Evolutionary conservation across 2,329 filamentous ascomycete species (phyloP).

Genomic region (Fusarium pseudoanthophilum): DNA sequence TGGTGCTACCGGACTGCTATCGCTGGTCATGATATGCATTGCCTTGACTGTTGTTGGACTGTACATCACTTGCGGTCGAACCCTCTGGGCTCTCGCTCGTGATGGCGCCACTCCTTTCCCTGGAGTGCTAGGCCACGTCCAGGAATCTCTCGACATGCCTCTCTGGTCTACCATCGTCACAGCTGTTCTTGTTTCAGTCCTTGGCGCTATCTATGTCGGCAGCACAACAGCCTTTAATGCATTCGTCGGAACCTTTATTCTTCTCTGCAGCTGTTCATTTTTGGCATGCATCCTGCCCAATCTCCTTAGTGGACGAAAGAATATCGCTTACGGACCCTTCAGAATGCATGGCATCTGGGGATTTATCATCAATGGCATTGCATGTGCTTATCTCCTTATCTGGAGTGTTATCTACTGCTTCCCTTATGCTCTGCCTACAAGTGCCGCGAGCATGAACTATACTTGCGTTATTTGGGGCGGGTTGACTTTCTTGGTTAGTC

Average conservation of each 20-base stretch:
- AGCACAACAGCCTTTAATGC: conserved; percentile 74
- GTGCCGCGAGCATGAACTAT: conserved; percentile 64
- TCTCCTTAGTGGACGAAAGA: conserved; percentile 55
- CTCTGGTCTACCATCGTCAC: conserved; percentile 62
- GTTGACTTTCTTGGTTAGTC: conserved; percentile 51
- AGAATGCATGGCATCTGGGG: conserved; percentile 61
- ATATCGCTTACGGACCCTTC: conserved; percentile 65
- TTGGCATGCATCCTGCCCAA: conserved; percentile 71
- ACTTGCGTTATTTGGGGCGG: conserved; percentile 57
- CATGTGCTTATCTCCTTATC: conserved; percentile 67
- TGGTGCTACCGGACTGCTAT: conserved; percentile 62
- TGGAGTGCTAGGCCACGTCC: conserved; percentile 44
- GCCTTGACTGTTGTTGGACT: conserved; percentile 50
- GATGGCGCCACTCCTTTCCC: conserved; percentile 53
- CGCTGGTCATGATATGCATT: conserved; percentile 54
- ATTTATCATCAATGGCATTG: conserved; percentile 62
- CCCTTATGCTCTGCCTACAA: conserved; percentile 59
- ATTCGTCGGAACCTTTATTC: conserved; percentile 64
- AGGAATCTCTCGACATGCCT: conserved; percentile 49
- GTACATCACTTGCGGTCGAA: conserved; percentile 54
- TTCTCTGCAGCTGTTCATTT: conserved; percentile 57
- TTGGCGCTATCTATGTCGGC: conserved; percentile 74
- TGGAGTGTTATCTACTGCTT: conserved; percentile 75
- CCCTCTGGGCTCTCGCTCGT: conserved; percentile 55
- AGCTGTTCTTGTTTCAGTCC: conserved; percentile 57